Base-by-base conservation (phyloP, 2,329 filamentous ascomycete genomes). In the Chaetomium olivaceum region DNA sequence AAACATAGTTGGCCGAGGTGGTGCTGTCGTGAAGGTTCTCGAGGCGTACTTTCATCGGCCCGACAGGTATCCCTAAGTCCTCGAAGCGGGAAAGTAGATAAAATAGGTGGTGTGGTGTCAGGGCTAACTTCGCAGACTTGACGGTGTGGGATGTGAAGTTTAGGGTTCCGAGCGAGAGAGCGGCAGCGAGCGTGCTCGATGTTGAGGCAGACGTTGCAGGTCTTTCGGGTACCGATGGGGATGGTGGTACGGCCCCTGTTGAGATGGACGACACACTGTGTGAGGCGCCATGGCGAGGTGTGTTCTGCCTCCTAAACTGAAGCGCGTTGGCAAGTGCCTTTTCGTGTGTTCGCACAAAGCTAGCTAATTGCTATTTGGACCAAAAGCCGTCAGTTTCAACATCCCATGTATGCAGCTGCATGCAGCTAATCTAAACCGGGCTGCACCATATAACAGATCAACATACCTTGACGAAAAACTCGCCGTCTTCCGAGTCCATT, bases 51-150 rank as follows among this genome's bases (percentile, higher is more conserved):
- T 95, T 97, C 93, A 97, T 97, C 36, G 94, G 93, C 4, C 95
- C 95, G 69, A 98, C 93, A 68, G 90, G 85, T 71, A 98, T 95
- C 66, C 89, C 88, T 67, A 98, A 84, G 69, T 97, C 94, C 80
- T 97, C 93, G 78, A 98, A 97, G 63, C 93, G 91, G 64, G 93
- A 97, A 62, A 99, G 86, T 36, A 99, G 86, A 77, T 97, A 99
- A 82, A 97, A 98, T 33, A 99, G 87, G 77, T 99, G 95, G 75
- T 99, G 95, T 23, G 95, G 92, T 14, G 95, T 98, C 69, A 99
- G 84, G 48, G 93, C 93, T 71, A 99, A 83, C 80, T 96, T 97
- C 50, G 92, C 91, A 23, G 93, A 92, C 80, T 96, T 97, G 74
- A 93, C 86, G 72, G 82, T 90, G 73, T 92, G 90, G 6, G 93